Percentiles rank a stretch among this genome's conserved stretches.
phyloP scores from a whole-genome alignment of 2,329 filamentous ascomycete species.

The Beauveria sp. region DNA sequence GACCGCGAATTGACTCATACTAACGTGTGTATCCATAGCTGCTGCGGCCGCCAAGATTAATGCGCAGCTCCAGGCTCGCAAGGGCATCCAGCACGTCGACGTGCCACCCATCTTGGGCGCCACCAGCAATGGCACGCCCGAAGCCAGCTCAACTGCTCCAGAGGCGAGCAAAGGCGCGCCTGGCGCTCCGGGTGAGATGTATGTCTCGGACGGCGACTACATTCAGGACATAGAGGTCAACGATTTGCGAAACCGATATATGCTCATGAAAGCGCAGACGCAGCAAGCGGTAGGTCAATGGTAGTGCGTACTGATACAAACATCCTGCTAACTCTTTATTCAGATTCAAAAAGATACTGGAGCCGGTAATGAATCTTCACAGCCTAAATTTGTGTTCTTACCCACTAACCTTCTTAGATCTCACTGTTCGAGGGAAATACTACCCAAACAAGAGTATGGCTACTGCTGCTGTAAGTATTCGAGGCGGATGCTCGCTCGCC shows the following conservation, averaged over 20 bases:
- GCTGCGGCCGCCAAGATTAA: constrained; percentile 86
- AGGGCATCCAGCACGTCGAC: constrained; percentile 84
- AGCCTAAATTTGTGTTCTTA: not conserved
- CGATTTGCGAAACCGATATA: constrained; percentile 91
- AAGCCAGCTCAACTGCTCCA: constrained; percentile 28
- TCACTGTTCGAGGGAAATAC: constrained; percentile 94
- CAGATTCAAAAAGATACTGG: constrained; percentile 99
- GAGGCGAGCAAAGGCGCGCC: constrained; percentile 18
- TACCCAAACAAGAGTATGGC: constrained; percentile 98
- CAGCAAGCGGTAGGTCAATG: constrained; percentile 96
- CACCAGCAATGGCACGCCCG: constrained; percentile 34
- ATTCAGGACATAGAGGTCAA: constrained; percentile 99
- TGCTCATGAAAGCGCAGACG: constrained; percentile 91
- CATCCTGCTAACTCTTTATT: constrained; percentile 8
- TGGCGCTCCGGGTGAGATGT: constrained; percentile 74
- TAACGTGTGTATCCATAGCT: constrained; percentile 39
- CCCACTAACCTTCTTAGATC: constrained; percentile 60
- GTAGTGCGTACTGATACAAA: not conserved
- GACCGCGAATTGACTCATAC: not conserved
- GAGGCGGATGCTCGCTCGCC: not conserved
- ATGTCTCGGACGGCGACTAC: constrained; percentile 92
- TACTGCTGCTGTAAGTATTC: constrained; percentile 68
- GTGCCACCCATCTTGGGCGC: constrained; percentile 70
- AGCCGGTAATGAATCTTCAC: constrained; percentile 73
- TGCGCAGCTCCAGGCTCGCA: constrained; percentile 75